Percentiles rank a stretch among this genome's conserved stretches.
Evolutionary conservation across 2,329 filamentous ascomycete genomes (phyloP).

Genomic region (Myriosclerotinia curreyana): DNA sequence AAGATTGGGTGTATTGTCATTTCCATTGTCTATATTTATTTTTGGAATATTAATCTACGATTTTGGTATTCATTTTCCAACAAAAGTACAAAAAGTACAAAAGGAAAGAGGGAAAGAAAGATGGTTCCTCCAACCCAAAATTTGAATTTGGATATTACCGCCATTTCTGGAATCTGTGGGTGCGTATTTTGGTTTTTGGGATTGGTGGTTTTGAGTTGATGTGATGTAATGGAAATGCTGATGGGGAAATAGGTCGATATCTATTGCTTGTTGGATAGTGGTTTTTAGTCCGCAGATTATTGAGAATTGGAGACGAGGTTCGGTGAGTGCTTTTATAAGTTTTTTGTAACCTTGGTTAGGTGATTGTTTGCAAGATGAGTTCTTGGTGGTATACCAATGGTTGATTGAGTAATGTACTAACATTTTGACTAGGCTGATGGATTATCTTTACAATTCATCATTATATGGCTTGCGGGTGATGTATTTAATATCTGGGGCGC

Average conservation of each 20-base stretch:
- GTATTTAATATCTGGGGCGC: slow-evolving; percentile 96
- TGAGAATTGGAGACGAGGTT: slow-evolving; percentile 83
- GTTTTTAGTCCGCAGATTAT: slow-evolving; percentile 97
- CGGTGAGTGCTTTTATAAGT: slow-evolving; percentile 37
- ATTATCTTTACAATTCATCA: slow-evolving; percentile 84
- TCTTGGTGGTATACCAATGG: not conserved
- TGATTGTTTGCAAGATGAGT: too few species aligned
- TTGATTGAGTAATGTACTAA: not conserved
- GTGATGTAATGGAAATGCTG: slow-evolving; percentile 15
- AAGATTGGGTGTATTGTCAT: not conserved
- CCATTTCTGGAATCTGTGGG: slow-evolving; percentile 89
- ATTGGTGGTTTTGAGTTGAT: not conserved
- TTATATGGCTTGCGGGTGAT: slow-evolving; percentile 90
- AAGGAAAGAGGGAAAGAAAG: not conserved
- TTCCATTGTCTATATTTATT: not conserved
- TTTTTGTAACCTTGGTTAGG: too few species aligned
- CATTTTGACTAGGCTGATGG: slow-evolving; percentile 64
- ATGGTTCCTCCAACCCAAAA: slow-evolving; percentile 50
- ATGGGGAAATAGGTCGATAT: slow-evolving; percentile 66
- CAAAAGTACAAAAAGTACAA: too few species aligned
- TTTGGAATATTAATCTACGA: not conserved
- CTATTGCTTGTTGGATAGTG: slow-evolving; percentile 92
- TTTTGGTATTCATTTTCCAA: not conserved
- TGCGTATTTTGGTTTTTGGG: slow-evolving; percentile 43
- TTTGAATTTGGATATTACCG: slow-evolving; percentile 77